Percentiles rank a stretch among this genome's conserved stretches.
phyloP scores from a whole-genome alignment of 495 filamentous ascomycete genomes.

The Tuber calosporum region DNA sequence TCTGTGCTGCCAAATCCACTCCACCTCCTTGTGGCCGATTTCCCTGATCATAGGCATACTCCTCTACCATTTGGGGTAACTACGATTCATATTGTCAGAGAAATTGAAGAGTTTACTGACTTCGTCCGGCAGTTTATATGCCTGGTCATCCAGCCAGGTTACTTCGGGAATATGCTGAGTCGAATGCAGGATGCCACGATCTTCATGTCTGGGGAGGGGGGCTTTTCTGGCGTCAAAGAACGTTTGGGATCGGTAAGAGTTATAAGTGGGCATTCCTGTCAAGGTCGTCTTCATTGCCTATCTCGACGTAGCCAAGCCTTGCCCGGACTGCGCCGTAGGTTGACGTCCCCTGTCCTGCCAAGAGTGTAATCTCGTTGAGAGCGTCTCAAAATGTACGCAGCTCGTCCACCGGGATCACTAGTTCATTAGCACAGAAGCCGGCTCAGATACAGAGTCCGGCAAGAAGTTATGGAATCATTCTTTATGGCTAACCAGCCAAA shows the following conservation, averaged over 20 bases:
- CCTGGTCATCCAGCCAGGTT: conserved; percentile 43
- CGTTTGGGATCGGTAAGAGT: conserved; percentile 45
- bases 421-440: conserved; percentile 48
- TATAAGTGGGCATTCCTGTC: conserved; percentile 44
- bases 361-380: conserved; percentile 37
- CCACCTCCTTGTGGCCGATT: conserved; percentile 16
- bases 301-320: conserved; percentile 48
- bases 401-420: conserved; percentile 4
- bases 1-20: conserved; percentile 3
- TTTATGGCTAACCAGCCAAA: too few species aligned
- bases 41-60: conserved; percentile 19
- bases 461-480: too few species aligned
- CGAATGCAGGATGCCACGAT: conserved; percentile 47
- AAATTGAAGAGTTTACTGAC: conserved; percentile 26
- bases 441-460: conserved; percentile 48
- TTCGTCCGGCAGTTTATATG: conserved; percentile 21
- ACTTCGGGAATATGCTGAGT: conserved; percentile 45
- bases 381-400: conserved; percentile 7
- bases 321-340: conserved; percentile 47
- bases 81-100: conserved; percentile 42
- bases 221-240: conserved; percentile 49
- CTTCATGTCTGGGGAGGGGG: conserved; percentile 49
- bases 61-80: conserved; percentile 16
- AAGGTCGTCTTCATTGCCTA: conserved; percentile 52
- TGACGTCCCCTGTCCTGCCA: conserved; percentile 44